Conservation (phyloP, 2,329 filamentous ascomycete genomes). For the Beauveria caledonica region DNA sequence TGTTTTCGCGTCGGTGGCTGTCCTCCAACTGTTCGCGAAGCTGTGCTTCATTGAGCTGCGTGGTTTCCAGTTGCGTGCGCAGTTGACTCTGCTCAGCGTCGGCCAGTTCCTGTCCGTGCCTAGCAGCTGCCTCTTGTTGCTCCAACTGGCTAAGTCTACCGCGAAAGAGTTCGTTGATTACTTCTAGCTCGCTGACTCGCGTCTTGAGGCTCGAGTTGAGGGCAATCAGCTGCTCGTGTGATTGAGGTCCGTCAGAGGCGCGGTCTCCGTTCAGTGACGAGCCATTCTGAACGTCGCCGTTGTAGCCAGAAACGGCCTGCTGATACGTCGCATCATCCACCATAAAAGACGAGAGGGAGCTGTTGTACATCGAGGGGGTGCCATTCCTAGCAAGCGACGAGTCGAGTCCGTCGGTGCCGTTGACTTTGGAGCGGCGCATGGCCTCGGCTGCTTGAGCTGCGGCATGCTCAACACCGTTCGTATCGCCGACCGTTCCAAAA, state of each 20-base stretch:
- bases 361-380: conserved; percentile 67
- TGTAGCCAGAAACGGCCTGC: conserved; percentile 45
- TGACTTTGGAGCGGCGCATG: conserved; percentile 59
- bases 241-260: conserved; percentile 62
- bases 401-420: conserved; percentile 66
- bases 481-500: conserved; percentile 33
- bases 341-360: conserved; percentile 73
- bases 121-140: conserved; percentile 61
- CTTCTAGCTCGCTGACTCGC: conserved; percentile 85
- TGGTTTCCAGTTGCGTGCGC: conserved; percentile 45
- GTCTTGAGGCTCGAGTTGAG: conserved; percentile 88
- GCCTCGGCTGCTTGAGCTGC: conserved; percentile 45
- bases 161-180: conserved; percentile 81
- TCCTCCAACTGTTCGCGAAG: conserved; percentile 63
- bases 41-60: conserved; percentile 31
- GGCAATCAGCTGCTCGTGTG: conserved; percentile 70
- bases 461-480: conserved; percentile 53
- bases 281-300: conserved; percentile 42
- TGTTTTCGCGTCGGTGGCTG: conserved; percentile 68
- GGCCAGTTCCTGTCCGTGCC: conserved; percentile 51
- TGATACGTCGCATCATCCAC: conserved; percentile 60
- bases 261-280: conserved; percentile 51
- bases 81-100: conserved; percentile 48
- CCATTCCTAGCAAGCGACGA: conserved; percentile 73
- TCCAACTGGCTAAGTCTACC: conserved; percentile 73